These are phyloP conservation scores for Inonotus hispidus DNA, from an alignment of 1,284 basidiomycete genomes.

Conservation along the genomic window DNA sequence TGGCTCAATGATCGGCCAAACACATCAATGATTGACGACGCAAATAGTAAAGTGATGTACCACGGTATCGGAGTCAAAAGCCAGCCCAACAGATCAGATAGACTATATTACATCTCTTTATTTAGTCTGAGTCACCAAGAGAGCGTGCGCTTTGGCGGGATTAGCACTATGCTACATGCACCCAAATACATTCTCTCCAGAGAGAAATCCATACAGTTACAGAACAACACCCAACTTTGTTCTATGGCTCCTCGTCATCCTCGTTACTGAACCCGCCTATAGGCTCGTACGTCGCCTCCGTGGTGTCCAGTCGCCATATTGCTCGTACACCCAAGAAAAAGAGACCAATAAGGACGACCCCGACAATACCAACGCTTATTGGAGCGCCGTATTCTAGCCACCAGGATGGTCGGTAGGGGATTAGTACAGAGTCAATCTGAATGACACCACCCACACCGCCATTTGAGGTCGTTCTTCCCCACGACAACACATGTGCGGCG, in stretches of 20 bases:
- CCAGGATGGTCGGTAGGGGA: slow-evolving; percentile 85
- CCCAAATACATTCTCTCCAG: neutral
- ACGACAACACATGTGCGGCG: slow-evolving; percentile 72
- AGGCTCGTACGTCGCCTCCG: slow-evolving; percentile 81
- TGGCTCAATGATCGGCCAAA: neutral
- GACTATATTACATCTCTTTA: no score
- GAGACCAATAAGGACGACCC: slow-evolving; percentile 50
- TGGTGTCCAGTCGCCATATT: slow-evolving; percentile 66
- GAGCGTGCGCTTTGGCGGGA: neutral
- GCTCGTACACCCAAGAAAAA: slow-evolving; percentile 69
- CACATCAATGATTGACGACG: no score
- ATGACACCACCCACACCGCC: slow-evolving; percentile 80
- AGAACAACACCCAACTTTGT: neutral
- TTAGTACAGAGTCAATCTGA: slow-evolving; percentile 77
- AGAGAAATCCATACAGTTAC: neutral
- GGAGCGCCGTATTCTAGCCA: slow-evolving; percentile 68
- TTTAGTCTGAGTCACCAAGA: no score
- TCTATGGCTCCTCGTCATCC: slow-evolving; percentile 33
- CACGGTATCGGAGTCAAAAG: no score
- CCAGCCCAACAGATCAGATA: no score
- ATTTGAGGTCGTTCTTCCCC: slow-evolving; percentile 76
- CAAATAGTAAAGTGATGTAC: no score
- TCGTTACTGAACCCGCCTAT: slow-evolving; percentile 69
- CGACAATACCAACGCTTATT: slow-evolving; percentile 47
- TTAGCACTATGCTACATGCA: neutral